A percentile compares a stretch with the other conserved stretches of the same genome.
Evolutionary conservation across 108 stramenopile species (phyloP).

Genomic region (Hondaea fermentalgiana): DNA sequence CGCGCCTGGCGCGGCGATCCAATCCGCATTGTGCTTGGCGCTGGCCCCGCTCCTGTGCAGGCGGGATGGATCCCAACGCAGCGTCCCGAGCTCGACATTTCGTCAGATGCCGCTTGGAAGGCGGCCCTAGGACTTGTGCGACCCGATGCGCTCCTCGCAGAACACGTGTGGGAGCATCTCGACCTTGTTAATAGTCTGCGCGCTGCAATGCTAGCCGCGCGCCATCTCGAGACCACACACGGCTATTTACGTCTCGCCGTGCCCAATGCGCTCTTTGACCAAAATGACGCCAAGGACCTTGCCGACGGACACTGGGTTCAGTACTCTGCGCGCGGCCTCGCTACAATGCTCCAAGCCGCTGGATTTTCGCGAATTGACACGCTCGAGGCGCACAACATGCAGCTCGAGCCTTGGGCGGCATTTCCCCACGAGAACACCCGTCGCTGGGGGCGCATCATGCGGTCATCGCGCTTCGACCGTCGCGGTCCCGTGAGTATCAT

Average conservation of each 20-base stretch:
- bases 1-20: neutral
- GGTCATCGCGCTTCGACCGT: slow-evolving; percentile 18
- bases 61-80: neutral
- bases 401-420: neutral
- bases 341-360: slow-evolving; percentile 1
- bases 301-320: slow-evolving; percentile 31
- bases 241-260: neutral
- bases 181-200: neutral
- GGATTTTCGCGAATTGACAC: neutral
- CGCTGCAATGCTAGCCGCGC: neutral
- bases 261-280: neutral
- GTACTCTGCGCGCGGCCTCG: slow-evolving; percentile 21
- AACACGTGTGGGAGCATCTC: neutral
- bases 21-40: neutral
- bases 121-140: neutral
- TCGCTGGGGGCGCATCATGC: slow-evolving; percentile 20
- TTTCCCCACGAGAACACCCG: neutral
- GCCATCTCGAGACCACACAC: neutral
- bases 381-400: neutral
- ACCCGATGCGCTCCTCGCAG: neutral
- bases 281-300: neutral
- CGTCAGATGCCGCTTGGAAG: neutral
- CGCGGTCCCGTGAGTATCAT: slow-evolving; percentile 33
- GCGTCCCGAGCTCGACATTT: neutral
- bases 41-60: neutral